These are phyloP conservation scores for Aspergillus uvarum DNA, from an alignment of 2,329 filamentous ascomycete genomes.

Conservation along the genomic window DNA sequence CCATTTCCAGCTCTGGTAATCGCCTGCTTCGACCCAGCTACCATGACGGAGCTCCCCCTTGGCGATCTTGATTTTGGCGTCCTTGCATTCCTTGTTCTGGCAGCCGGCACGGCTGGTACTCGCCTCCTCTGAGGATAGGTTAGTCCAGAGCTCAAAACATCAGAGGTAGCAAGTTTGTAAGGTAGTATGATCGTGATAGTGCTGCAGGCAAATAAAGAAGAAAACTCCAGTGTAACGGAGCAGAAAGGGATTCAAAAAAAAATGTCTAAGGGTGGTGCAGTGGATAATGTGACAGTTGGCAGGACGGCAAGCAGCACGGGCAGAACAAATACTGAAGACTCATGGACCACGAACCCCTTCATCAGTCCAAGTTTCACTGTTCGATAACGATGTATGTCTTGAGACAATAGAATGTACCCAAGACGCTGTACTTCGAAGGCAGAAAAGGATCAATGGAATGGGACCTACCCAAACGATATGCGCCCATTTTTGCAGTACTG, in stretches of 20 bases:
- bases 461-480: constrained; percentile 20
- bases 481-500: constrained; percentile 7
- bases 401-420: background rate
- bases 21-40: constrained; percentile 63
- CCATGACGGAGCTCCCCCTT: constrained; percentile 81
- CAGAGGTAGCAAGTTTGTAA: background rate
- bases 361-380: background rate
- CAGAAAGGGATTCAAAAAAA: too few relatives aligned
- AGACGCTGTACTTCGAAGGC: too few relatives aligned
- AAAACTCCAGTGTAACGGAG: background rate
- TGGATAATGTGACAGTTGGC: background rate
- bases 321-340: background rate
- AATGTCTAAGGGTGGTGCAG: too few relatives aligned
- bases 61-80: constrained; percentile 64
- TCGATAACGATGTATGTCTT: background rate
- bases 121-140: constrained; percentile 58
- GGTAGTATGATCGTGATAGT: background rate
- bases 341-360: background rate
- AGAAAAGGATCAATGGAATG: background rate
- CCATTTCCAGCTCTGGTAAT: constrained; percentile 69
- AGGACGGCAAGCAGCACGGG: background rate
- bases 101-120: constrained; percentile 71
- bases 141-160: background rate
- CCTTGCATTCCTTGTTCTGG: constrained; percentile 71
- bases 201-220: background rate